Base-by-base conservation (phyloP, 371 early-diverging fungal species). In the Blakeslea trispora region DNA sequence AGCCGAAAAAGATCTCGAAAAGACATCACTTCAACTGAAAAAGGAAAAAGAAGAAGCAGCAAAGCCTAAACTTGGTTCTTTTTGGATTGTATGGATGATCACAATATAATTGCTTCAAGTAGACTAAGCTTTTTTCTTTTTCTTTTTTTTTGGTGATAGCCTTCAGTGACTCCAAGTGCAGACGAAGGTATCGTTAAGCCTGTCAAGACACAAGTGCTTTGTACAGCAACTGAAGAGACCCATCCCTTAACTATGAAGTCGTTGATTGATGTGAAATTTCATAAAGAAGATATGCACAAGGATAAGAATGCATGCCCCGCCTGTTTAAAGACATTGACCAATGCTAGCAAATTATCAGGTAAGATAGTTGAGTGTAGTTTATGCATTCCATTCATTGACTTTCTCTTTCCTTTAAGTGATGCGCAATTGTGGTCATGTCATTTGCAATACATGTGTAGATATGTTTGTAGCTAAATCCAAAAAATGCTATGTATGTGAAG, bases 391-490 rank as follows among this genome's bases (percentile, higher is more conserved):
- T 35, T 53, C 14, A 18, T 48, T 32, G 5, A 6, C 10, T 32
- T 32, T 32, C 15, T 45, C 21, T 51, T 21, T 53, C 41, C 24
- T 55, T 55, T 18, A 34, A 37, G 53, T 6, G 32, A 69, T 92
- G 52, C 83, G 84, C 53, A 61, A 67, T 9, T 97, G 97, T 57
- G 97, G 97, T 1, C 96, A 97, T 71, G 92, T 88, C 1, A 64
- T 91, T 18, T 96, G 97, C 64, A 84, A 87, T 34, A 62, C 74
- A 19, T 97, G 97, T 60, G 75, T 84, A 34, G 66, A 70, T 46
- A 83, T 85, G 67, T 96, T 95, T 85, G 87, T 96, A 6, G 79
- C 81, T 50, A 79, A 81, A 39, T 66, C 88, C 1, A 78, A 83
- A 47, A 81, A 72, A 45, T 97, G 97, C 59, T 89, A 88, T 71